Evolutionary conservation across 176 grass and related monocot genomes (phyloP).

Genomic region (Raddia guianensis): DNA sequence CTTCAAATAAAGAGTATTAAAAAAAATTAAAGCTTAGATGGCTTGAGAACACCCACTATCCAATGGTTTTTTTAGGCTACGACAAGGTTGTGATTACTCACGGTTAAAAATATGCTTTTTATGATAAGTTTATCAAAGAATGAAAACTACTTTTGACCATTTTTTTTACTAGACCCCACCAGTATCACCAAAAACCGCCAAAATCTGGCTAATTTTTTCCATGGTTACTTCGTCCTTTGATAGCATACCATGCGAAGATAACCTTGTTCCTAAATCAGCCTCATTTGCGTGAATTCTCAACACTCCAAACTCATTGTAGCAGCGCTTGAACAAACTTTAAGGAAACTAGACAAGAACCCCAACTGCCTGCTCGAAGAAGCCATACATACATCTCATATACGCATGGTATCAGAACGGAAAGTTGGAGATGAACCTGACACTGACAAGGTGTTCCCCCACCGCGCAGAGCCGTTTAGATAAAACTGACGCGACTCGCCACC

Average conservation of each 20-base stretch:
- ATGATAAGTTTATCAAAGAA: no score
- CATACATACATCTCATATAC: not conserved
- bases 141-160: no score
- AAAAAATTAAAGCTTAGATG: no score
- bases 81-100: no score
- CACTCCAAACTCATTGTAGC: not conserved
- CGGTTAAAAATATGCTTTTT: no score
- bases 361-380: not conserved
- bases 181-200: no score
- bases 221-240: not conserved
- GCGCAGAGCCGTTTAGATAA: not conserved
- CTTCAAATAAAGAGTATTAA: no score
- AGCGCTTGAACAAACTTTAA: not conserved
- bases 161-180: no score
- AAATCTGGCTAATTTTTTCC: no score
- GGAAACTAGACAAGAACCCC: not conserved
- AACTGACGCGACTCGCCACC: constrained; percentile 37
- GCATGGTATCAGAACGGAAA: not conserved
- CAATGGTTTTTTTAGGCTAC: no score
- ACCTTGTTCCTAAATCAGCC: not conserved
- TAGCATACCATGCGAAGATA: not conserved
- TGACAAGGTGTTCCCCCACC: not conserved
- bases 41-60: no score
- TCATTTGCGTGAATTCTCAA: not conserved
- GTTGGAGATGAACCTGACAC: not conserved